phyloP scores from a whole-genome alignment of 2,329 filamentous ascomycete species.

The Xylariales sp. region DNA sequence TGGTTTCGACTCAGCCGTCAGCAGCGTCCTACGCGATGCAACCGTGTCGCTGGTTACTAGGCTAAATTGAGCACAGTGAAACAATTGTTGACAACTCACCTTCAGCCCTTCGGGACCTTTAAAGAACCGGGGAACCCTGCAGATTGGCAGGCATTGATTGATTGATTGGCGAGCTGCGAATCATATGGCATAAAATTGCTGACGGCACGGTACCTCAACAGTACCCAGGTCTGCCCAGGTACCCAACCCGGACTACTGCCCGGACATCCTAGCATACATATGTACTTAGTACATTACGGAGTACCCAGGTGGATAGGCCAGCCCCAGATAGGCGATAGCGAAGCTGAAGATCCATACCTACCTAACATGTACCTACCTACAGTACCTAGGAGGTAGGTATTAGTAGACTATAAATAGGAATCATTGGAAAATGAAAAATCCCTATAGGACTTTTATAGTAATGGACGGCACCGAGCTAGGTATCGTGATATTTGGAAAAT shows the following conservation, averaged over 20 bases:
- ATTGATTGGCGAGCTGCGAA: constrained; percentile 18
- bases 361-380: not conserved
- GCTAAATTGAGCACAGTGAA: constrained; percentile 34
- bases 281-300: too few relatives aligned
- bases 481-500: constrained; percentile 7
- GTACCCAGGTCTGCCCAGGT: too few relatives aligned
- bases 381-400: not conserved
- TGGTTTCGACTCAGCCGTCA: constrained; percentile 31
- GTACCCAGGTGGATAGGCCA: too few relatives aligned
- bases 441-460: not conserved
- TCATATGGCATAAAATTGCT: constrained; percentile 6
- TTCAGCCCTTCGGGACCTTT: constrained; percentile 27
- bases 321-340: not conserved
- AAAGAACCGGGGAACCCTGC: constrained; percentile 27
- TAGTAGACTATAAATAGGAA: constrained; percentile 16
- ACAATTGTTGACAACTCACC: constrained; percentile 14
- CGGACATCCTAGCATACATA: too few relatives aligned
- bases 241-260: too few relatives aligned
- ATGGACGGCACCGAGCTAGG: not conserved
- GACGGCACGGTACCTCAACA: not conserved
- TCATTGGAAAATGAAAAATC: not conserved
- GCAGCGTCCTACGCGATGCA: constrained; percentile 27
- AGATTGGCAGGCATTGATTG: not conserved
- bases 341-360: constrained; percentile 14
- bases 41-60: constrained; percentile 27